Conservation (phyloP, 2,329 filamentous ascomycete species). For the Cladobotryum protrusum region DNA sequence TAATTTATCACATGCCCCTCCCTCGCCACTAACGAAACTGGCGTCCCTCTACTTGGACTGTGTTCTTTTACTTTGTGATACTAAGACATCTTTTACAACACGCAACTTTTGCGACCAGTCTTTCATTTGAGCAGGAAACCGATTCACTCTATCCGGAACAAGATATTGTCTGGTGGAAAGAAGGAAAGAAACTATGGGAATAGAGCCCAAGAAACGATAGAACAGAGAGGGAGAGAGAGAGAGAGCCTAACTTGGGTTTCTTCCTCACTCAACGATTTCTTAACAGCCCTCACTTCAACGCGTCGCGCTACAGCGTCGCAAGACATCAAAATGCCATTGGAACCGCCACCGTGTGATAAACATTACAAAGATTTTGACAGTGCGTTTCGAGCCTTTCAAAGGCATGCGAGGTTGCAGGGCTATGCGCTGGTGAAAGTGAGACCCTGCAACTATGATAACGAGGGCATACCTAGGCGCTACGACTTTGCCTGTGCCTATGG, state of each 20-base stretch:
- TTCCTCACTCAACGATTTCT: not conserved
- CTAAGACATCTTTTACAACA: too few species aligned
- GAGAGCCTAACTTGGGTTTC: not conserved
- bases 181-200: not conserved
- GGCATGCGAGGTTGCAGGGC: not conserved
- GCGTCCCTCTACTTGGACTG: too few species aligned
- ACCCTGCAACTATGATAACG: not conserved
- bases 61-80: too few species aligned
- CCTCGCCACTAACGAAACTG: too few species aligned
- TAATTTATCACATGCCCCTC: too few species aligned
- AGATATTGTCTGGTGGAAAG: too few species aligned
- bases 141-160: too few species aligned
- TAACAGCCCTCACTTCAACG: not conserved
- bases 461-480: constrained; percentile 2
- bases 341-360: constrained; percentile 2
- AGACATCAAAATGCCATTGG: constrained; percentile 1
- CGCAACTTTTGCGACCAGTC: too few species aligned
- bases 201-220: not conserved
- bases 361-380: not conserved
- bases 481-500: constrained; percentile 6
- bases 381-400: constrained; percentile 1
- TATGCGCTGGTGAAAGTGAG: constrained; percentile 5
- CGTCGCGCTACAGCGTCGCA: not conserved
- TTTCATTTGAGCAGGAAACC: too few species aligned
- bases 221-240: not conserved